Conservation (phyloP, 129 eudicot species). For the Pittosporum tobira region DNA sequence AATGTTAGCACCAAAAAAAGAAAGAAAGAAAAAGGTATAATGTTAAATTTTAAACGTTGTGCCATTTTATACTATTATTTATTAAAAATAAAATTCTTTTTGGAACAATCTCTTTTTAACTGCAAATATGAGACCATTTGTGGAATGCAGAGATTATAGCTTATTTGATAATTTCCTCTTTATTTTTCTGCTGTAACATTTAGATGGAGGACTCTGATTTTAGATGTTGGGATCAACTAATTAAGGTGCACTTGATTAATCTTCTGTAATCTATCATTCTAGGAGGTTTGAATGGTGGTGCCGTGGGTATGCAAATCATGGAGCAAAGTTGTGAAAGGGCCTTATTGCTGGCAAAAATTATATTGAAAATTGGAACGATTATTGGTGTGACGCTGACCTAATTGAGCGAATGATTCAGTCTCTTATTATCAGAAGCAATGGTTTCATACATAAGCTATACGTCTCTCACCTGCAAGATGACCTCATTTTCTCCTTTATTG, state of each 20-base stretch:
- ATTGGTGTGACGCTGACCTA: conserved; percentile 20
- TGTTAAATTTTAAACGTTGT: too few species aligned
- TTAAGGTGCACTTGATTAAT: too few species aligned
- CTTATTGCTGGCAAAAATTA: conserved; percentile 81
- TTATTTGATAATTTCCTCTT: too few species aligned
- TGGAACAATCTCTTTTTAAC: too few species aligned
- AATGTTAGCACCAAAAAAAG: too few species aligned
- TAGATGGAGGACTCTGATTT: conserved; percentile 36
- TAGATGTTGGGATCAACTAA: conserved; percentile 46
- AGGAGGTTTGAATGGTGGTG: conserved; percentile 45
- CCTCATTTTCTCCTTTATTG: conserved; percentile 47
- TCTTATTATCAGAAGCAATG: conserved; percentile 44
- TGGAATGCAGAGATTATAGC: too few species aligned
- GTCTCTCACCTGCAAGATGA: conserved; percentile 51
- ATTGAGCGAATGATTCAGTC: conserved; percentile 55
- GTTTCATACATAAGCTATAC: conserved; percentile 43
- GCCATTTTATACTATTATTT: too few species aligned
- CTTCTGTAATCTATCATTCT: conserved; percentile 46
- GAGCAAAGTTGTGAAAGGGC: conserved; percentile 51
- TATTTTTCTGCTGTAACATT: conserved; percentile 4
- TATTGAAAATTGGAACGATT: conserved; percentile 57
- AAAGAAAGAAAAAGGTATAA: too few species aligned
- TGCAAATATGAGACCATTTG: too few species aligned
- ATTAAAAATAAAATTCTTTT: too few species aligned
- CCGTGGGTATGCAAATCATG: conserved; percentile 76